phyloP scores from a whole-genome alignment of 345 rosid species.

The Eucalyptus melliodora region DNA sequence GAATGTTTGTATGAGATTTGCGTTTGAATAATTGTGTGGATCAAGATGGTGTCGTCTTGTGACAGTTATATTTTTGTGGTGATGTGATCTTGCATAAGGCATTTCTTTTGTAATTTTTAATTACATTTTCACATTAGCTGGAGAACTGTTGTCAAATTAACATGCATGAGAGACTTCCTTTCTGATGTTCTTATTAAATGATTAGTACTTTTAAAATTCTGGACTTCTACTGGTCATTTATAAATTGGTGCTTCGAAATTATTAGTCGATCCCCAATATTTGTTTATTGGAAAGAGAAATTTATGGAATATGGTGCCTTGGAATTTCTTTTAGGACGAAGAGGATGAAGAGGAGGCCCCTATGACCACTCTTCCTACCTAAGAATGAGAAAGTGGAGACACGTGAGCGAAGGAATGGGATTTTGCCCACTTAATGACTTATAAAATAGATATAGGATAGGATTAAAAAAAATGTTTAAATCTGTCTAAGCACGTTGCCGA shows the following conservation, averaged over 20 bases:
- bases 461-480: neutral
- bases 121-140: neutral
- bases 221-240: neutral
- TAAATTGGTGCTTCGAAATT: neutral
- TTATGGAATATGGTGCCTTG: neutral
- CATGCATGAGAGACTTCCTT: neutral
- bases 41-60: neutral
- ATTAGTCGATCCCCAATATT: neutral
- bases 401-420: no score
- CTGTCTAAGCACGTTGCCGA: neutral
- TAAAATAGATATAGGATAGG: no score
- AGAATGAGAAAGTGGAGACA: no score
- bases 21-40: neutral
- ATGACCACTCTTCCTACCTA: no score
- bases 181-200: neutral
- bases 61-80: neutral
- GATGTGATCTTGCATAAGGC: neutral
- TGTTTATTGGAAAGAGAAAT: neutral
- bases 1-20: neutral
- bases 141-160: neutral
- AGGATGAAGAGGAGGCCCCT: slow-evolving; percentile 14
- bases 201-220: neutral
- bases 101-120: neutral
- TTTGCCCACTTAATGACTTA: no score
- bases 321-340: slow-evolving; percentile 5